Evolutionary conservation across 441 rosid genomes (phyloP).

Genomic region (Monsonia emarginata): DNA sequence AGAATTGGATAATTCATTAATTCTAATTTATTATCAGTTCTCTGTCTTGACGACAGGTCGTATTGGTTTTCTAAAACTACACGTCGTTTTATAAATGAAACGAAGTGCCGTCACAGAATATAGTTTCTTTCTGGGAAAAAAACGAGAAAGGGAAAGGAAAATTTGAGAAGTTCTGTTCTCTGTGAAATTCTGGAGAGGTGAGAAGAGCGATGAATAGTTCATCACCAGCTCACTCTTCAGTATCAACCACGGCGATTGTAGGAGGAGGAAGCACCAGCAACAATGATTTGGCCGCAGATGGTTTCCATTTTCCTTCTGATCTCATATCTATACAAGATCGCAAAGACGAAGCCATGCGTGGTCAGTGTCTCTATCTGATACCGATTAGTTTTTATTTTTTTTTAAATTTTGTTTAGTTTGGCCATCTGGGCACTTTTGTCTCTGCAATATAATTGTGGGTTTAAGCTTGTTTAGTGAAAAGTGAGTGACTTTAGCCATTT

Average conservation of each 20-base stretch:
- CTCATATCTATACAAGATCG: slow-evolving; percentile 56
- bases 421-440: slow-evolving; percentile 3
- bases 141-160: too few relatives aligned
- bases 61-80: not conserved
- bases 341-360: slow-evolving; percentile 59
- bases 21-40: too few relatives aligned
- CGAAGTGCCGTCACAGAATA: too few relatives aligned
- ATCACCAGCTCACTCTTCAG: slow-evolving; percentile 67
- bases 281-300: slow-evolving; percentile 38
- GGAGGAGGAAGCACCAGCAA: slow-evolving; percentile 47
- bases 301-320: slow-evolving; percentile 50
- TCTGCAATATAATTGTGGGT: not conserved
- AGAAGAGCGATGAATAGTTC: slow-evolving; percentile 38
- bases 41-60: not conserved
- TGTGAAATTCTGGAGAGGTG: not conserved
- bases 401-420: not conserved
- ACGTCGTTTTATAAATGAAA: not conserved
- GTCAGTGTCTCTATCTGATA: slow-evolving; percentile 17
- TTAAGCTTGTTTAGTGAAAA: not conserved
- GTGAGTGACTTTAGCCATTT: not conserved
- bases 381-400: not conserved
- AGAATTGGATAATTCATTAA: too few relatives aligned
- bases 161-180: too few relatives aligned
- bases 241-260: slow-evolving; percentile 57
- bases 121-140: too few relatives aligned